These are phyloP conservation scores for Ambrosiella cleistominuta DNA, from an alignment of 2,329 filamentous ascomycete genomes.

Conservation along the genomic window DNA sequence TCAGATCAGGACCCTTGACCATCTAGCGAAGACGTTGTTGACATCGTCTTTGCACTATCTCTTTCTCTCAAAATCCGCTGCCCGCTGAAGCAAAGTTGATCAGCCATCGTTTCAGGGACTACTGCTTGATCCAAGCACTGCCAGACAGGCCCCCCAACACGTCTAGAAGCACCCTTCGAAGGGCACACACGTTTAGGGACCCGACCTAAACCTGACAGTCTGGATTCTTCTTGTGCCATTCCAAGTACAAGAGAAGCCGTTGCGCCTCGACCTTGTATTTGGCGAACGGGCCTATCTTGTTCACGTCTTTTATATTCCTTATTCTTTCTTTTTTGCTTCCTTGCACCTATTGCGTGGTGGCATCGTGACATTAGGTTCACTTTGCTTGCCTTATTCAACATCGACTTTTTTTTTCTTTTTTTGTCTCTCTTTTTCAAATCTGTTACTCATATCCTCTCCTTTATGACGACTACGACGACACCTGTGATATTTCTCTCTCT, in stretches of 20 bases:
- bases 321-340: neutral
- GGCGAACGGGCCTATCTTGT: neutral
- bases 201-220: neutral
- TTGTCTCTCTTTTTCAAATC: neutral
- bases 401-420: neutral
- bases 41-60: neutral
- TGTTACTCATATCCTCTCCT: neutral
- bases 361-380: neutral
- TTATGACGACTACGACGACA: neutral
- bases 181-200: neutral
- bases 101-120: neutral
- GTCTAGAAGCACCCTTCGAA: constrained; percentile 4
- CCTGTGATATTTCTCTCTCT: neutral
- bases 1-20: neutral
- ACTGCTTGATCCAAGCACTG: constrained; percentile 1
- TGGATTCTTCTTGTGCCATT: neutral
- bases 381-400: neutral
- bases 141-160: constrained; percentile 1
- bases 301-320: neutral
- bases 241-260: neutral
- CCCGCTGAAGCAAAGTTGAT: neutral
- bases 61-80: neutral
- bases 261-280: constrained; percentile 1
- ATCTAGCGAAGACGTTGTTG: neutral
- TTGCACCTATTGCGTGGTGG: neutral